These are phyloP conservation scores for Evansstolkia leycettana DNA, from an alignment of 495 filamentous ascomycete species.

Conservation along the genomic window DNA sequence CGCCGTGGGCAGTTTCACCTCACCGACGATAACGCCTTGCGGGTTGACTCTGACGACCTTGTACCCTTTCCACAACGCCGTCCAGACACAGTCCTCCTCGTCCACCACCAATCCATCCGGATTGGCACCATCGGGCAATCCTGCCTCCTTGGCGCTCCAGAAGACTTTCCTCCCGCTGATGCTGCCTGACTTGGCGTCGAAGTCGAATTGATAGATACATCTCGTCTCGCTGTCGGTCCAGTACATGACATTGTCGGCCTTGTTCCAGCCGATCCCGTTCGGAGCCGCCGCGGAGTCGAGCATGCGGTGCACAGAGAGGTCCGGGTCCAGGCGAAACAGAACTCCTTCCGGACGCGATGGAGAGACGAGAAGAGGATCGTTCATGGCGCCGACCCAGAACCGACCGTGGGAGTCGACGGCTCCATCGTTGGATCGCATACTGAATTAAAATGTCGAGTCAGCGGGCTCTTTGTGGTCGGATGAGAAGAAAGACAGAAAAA, in stretches of 20 bases:
- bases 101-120: constrained; percentile 56
- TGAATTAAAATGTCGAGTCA: constrained; percentile 1
- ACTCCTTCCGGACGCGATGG: constrained; percentile 23
- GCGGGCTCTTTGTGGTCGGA: no score
- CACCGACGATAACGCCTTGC: constrained; percentile 40
- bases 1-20: constrained; percentile 44
- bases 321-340: constrained; percentile 42
- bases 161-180: constrained; percentile 49
- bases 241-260: constrained; percentile 54
- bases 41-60: constrained; percentile 45
- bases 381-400: constrained; percentile 70
- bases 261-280: constrained; percentile 55
- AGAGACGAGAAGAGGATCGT: constrained; percentile 32
- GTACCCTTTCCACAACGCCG: constrained; percentile 50
- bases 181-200: constrained; percentile 37
- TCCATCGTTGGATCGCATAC: constrained; percentile 52
- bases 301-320: constrained; percentile 36
- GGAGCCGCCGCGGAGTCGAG: constrained; percentile 50
- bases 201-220: constrained; percentile 52
- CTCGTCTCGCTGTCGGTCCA: constrained; percentile 54
- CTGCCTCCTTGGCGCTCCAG: constrained; percentile 16
- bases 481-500: no score
- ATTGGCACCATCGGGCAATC: constrained; percentile 13
- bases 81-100: constrained; percentile 49
- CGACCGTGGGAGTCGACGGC: constrained; percentile 55